Evolutionary conservation across 2,329 filamentous ascomycete genomes (phyloP).

Genomic region (Fusarium irregulare): DNA sequence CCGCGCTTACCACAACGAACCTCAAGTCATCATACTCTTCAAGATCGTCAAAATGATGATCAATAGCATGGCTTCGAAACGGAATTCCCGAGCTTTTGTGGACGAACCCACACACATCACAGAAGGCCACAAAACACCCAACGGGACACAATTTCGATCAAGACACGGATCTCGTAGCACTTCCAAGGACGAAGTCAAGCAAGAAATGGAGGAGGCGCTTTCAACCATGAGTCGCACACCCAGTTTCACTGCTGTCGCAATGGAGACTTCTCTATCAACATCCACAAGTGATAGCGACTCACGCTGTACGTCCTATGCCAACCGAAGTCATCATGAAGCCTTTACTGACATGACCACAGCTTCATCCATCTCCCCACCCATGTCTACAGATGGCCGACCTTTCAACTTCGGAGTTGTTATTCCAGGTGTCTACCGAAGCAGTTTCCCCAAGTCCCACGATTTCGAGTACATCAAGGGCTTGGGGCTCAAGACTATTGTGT

Average conservation of each 20-base stretch:
- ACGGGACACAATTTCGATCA: constrained; percentile 42
- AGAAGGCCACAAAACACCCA: constrained; percentile 23
- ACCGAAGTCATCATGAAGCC: neutral
- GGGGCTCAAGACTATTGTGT: constrained; percentile 83
- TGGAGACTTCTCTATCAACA: constrained; percentile 29
- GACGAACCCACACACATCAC: constrained; percentile 29
- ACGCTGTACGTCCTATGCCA: constrained; percentile 22
- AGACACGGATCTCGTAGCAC: constrained; percentile 48
- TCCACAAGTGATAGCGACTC: constrained; percentile 34
- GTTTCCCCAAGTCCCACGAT: constrained; percentile 79
- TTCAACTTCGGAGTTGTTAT: constrained; percentile 82
- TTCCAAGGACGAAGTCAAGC: constrained; percentile 44
- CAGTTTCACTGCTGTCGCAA: constrained; percentile 13
- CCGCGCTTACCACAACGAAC: neutral
- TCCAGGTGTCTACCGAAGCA: constrained; percentile 82
- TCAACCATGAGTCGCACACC: constrained; percentile 33
- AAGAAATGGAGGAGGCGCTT: constrained; percentile 45
- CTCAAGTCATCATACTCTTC: neutral
- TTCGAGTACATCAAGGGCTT: constrained; percentile 76
- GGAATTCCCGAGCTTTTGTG: constrained; percentile 38
- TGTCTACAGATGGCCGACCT: constrained; percentile 56
- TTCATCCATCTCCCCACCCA: constrained; percentile 38
- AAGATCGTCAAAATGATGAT: neutral
- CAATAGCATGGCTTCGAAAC: constrained; percentile 40
- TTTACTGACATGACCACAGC: constrained; percentile 30